A percentile compares a stretch with the other conserved stretches of the same genome.
These are phyloP conservation scores for Chlorophyllum brunneum DNA, from an alignment of 768 basidiomycete species.

Conservation along the genomic window DNA sequence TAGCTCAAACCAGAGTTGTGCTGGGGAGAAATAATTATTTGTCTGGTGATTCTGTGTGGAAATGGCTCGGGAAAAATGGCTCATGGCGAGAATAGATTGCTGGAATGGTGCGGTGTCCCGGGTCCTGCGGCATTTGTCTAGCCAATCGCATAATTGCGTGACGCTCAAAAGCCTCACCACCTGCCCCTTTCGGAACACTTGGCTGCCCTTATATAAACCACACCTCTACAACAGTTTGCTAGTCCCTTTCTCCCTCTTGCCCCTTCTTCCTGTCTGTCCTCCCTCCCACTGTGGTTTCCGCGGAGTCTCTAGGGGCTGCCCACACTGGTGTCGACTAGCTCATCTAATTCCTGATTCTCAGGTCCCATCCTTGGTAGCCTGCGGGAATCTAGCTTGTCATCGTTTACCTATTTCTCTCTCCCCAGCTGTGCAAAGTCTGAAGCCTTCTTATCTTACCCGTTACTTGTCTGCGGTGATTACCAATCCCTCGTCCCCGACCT, in stretches of 20 bases:
- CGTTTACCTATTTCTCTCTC: too few species aligned
- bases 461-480: too few species aligned
- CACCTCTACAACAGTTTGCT: neutral
- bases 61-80: conserved; percentile 9
- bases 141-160: conserved; percentile 46
- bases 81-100: neutral
- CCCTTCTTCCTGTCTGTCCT: neutral
- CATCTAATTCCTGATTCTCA: too few species aligned
- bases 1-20: too few species aligned
- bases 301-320: too few species aligned
- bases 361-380: too few species aligned
- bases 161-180: conserved; percentile 41
- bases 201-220: conserved; percentile 19
- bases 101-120: conserved; percentile 21
- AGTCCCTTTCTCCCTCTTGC: conserved; percentile 4
- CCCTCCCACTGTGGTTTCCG: neutral
- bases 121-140: conserved; percentile 22
- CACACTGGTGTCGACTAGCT: too few species aligned
- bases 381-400: too few species aligned
- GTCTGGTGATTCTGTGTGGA: conserved; percentile 2
- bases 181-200: conserved; percentile 10
- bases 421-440: too few species aligned
- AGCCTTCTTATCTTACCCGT: too few species aligned
- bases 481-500: too few species aligned
- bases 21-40: conserved; percentile 12